Evolutionary conservation across 345 rosid species (phyloP).

Genomic region (Excoecaria agallocha): DNA sequence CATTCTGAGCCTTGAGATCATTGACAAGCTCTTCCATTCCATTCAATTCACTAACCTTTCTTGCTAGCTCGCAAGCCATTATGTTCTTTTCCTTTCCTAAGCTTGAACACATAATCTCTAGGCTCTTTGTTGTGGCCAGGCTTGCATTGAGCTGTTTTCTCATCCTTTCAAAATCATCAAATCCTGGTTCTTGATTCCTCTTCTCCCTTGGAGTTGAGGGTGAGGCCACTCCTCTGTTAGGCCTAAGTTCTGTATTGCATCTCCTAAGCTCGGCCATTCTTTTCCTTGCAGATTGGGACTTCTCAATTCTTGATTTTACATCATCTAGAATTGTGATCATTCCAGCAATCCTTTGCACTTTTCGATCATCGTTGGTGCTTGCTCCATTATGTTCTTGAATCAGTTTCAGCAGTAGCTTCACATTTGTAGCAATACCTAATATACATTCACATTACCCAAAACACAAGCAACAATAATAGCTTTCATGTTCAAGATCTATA

Average conservation of each 20-base stretch:
- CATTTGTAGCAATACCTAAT: constrained; percentile 55
- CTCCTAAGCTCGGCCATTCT: constrained; percentile 58
- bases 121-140: constrained; percentile 61
- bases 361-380: constrained; percentile 48
- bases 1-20: constrained; percentile 62
- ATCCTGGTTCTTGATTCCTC: constrained; percentile 21
- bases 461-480: not conserved
- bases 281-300: constrained; percentile 43
- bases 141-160: constrained; percentile 55
- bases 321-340: constrained; percentile 77
- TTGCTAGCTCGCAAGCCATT: constrained; percentile 63
- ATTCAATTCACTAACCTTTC: constrained; percentile 53
- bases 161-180: constrained; percentile 47
- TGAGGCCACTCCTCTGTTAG: constrained; percentile 12
- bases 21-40: constrained; percentile 65
- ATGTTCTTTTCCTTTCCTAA: constrained; percentile 82
- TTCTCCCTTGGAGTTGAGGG: constrained; percentile 19
- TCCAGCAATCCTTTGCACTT: constrained; percentile 53
- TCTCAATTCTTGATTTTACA: constrained; percentile 56
- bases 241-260: constrained; percentile 68
- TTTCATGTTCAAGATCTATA: not conserved
- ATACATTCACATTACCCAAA: not conserved
- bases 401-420: constrained; percentile 62
- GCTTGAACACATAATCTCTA: constrained; percentile 76
- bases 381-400: constrained; percentile 73